These are phyloP conservation scores for Peronospora tabacina DNA, from an alignment of 352 stramenopile genomes.

Conservation along the genomic window DNA sequence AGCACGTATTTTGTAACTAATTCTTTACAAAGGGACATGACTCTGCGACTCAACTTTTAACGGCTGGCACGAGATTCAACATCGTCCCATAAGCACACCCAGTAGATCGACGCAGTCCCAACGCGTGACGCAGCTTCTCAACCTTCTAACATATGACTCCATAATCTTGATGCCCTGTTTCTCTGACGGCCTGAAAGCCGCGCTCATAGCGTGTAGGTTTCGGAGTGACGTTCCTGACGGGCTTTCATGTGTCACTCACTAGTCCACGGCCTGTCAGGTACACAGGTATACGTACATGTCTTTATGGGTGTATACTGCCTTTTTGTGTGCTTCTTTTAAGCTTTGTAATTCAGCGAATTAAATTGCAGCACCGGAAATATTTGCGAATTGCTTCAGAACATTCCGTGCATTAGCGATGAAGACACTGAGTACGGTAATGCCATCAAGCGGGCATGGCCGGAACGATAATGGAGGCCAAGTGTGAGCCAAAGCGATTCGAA, in stretches of 20 bases:
- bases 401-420: slow-evolving; percentile 76
- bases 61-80: not conserved
- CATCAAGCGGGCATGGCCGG: slow-evolving; percentile 87
- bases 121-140: slow-evolving; percentile 39
- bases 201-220: slow-evolving; percentile 86
- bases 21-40: not conserved
- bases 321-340: slow-evolving; percentile 26
- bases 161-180: slow-evolving; percentile 85
- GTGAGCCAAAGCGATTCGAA: slow-evolving; percentile 89
- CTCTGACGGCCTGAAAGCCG: slow-evolving; percentile 88
- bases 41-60: not conserved
- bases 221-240: slow-evolving; percentile 89
- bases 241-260: slow-evolving; percentile 89
- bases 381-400: slow-evolving; percentile 30
- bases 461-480: slow-evolving; percentile 93
- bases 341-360: slow-evolving; percentile 68
- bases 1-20: not conserved
- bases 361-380: slow-evolving; percentile 32
- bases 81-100: slow-evolving; percentile 1
- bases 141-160: slow-evolving; percentile 40
- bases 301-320: slow-evolving; percentile 14
- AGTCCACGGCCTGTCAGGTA: slow-evolving; percentile 84
- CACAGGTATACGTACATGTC: slow-evolving; percentile 50
- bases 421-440: slow-evolving; percentile 92
- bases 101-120: slow-evolving; percentile 33